phyloP scores from a whole-genome alignment of 2,329 filamentous ascomycete genomes.

The Trichoderma sp. region DNA sequence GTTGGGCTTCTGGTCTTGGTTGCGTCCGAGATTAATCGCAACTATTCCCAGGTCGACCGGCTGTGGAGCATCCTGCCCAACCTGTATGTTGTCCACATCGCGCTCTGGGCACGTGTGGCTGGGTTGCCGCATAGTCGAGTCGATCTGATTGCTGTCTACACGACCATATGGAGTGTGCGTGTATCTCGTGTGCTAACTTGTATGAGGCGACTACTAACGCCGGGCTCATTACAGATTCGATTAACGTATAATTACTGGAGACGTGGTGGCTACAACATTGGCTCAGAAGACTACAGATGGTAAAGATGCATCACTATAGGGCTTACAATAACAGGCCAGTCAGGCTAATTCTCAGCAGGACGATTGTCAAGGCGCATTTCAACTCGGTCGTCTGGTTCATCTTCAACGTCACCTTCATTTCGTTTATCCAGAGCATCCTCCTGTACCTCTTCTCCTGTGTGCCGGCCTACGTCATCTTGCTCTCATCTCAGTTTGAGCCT shows the following conservation, averaged over 20 bases:
- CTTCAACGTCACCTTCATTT: slow-evolving; percentile 88
- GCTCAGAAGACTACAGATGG: slow-evolving; percentile 95
- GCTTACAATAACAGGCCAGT: background rate
- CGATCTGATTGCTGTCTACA: slow-evolving; percentile 69
- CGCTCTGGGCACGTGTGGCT: slow-evolving; percentile 74
- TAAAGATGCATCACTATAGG: slow-evolving; percentile 22
- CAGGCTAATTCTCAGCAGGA: slow-evolving; percentile 43
- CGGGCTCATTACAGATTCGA: slow-evolving; percentile 53
- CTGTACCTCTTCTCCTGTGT: slow-evolving; percentile 70
- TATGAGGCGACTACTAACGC: background rate
- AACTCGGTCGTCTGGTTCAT: slow-evolving; percentile 68
- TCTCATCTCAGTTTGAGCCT: slow-evolving; percentile 63
- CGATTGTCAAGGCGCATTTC: slow-evolving; percentile 65
- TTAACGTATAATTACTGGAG: slow-evolving; percentile 97
- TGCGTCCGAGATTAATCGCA: slow-evolving; percentile 79
- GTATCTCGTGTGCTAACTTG: background rate
- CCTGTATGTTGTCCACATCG: slow-evolving; percentile 81
- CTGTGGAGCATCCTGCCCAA: slow-evolving; percentile 88
- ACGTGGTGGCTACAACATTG: slow-evolving; percentile 83
- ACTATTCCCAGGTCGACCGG: slow-evolving; percentile 96
- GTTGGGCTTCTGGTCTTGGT: slow-evolving; percentile 71
- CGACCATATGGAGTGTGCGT: slow-evolving; percentile 74
- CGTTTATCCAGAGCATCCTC: slow-evolving; percentile 75
- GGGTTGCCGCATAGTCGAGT: slow-evolving; percentile 68
- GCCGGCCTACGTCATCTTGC: slow-evolving; percentile 79